A percentile compares a stretch with the other conserved stretches of the same genome.
phyloP scores from a whole-genome alignment of 306 rosid species.

The Corylus americana region DNA sequence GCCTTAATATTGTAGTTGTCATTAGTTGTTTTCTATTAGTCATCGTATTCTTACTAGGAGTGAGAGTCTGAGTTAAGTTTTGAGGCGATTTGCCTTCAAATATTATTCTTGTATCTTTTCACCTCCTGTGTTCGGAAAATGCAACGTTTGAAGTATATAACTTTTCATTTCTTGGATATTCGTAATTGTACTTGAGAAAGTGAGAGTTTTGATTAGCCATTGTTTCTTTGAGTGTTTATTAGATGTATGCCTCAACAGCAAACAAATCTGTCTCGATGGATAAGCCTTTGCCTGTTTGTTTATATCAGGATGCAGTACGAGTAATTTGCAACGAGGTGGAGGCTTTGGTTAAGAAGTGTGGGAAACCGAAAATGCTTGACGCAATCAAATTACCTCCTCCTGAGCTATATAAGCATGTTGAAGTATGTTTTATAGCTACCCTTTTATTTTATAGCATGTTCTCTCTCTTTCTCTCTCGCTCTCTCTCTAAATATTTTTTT shows the following conservation, averaged over 20 bases:
- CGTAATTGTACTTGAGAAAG: conserved; percentile 5
- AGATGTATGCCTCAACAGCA: not conserved
- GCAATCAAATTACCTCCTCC: conserved; percentile 92
- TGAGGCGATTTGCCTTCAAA: not conserved
- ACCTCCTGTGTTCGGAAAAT: not conserved
- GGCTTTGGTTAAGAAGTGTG: conserved; percentile 82
- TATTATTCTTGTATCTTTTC: not conserved
- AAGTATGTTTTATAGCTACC: conserved; percentile 53
- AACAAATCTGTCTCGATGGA: conserved; percentile 9
- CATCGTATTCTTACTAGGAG: not conserved
- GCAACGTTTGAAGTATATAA: not conserved
- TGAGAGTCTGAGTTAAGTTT: not conserved
- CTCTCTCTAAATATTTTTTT: not conserved
- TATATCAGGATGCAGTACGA: conserved; percentile 78
- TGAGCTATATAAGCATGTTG: conserved; percentile 76
- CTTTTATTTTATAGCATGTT: not conserved
- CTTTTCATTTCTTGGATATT: conserved; percentile 16
- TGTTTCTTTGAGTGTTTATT: conserved; percentile 27
- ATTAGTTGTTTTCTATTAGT: not conserved
- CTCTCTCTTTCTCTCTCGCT: not conserved
- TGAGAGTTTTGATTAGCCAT: conserved; percentile 4
- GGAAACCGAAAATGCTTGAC: conserved; percentile 91
- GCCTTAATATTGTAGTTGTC: not conserved
- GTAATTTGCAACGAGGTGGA: conserved; percentile 86
- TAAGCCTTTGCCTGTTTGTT: conserved; percentile 36